These are phyloP conservation scores for Pythium sukuiense DNA, from an alignment of 352 stramenopile species.

Conservation along the genomic window DNA sequence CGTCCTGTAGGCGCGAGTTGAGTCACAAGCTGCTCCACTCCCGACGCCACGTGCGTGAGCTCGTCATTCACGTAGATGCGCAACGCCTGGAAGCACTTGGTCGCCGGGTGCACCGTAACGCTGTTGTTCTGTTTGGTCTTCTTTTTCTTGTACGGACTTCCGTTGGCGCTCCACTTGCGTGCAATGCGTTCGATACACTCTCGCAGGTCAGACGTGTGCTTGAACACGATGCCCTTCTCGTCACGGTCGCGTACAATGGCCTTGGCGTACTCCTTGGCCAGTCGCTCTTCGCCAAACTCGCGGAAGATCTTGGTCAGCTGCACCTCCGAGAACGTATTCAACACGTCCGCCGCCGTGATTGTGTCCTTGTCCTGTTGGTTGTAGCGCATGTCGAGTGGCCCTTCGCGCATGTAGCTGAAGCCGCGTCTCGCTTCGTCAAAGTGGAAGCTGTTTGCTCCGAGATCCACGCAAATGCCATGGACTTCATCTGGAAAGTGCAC, in stretches of 20 bases:
- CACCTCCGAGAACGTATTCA: constrained; percentile 74
- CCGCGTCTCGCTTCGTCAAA: constrained; percentile 67
- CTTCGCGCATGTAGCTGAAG: constrained; percentile 75
- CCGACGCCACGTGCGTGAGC: constrained; percentile 62
- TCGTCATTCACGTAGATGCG: constrained; percentile 84
- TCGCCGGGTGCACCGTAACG: constrained; percentile 56
- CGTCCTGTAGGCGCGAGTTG: constrained; percentile 55
- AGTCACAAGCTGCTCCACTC: constrained; percentile 51
- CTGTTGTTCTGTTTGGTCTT: constrained; percentile 6
- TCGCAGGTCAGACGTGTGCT: constrained; percentile 62
- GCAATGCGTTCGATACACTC: constrained; percentile 78
- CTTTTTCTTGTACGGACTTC: constrained; percentile 11
- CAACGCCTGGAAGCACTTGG: constrained; percentile 76
- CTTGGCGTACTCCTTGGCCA: constrained; percentile 82
- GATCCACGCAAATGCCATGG: constrained; percentile 73
- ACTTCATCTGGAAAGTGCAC: constrained; percentile 50
- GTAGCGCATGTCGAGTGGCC: constrained; percentile 82
- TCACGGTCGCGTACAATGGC: constrained; percentile 72
- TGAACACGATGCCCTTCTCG: constrained; percentile 45
- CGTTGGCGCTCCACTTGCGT: constrained; percentile 51
- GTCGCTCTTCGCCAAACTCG: constrained; percentile 65
- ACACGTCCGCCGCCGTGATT: constrained; percentile 55
- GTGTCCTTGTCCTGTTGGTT: constrained; percentile 38
- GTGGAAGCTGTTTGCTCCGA: constrained; percentile 84
- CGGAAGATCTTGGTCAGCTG: constrained; percentile 75